A percentile compares a stretch with the other conserved stretches of the same genome.
phyloP scores from a whole-genome alignment of 805 yeast genomes.

The Starmerella apicola region DNA sequence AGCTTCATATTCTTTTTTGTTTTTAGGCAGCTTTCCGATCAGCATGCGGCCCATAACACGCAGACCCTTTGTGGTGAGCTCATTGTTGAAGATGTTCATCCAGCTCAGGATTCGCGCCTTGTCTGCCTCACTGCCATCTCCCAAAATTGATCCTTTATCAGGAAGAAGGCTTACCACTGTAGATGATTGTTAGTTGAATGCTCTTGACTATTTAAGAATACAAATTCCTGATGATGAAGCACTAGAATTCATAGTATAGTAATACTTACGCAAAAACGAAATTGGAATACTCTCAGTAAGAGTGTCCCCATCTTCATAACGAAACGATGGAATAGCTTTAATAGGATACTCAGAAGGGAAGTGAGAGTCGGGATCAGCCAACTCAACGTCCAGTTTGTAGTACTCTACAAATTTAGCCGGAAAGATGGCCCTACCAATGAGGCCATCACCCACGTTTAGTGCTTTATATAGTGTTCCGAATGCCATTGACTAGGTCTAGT shows the following conservation, averaged over 20 bases:
- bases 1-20: constrained; percentile 54
- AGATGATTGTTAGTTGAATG: not conserved
- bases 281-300: constrained; percentile 55
- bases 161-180: constrained; percentile 15
- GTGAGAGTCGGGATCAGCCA: constrained; percentile 34
- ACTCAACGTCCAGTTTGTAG: constrained; percentile 45
- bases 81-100: constrained; percentile 65
- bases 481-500: too few relatives aligned
- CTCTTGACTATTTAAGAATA: too few relatives aligned
- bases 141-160: constrained; percentile 40
- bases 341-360: constrained; percentile 35
- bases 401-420: constrained; percentile 33
- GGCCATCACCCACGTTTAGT: constrained; percentile 16
- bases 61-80: constrained; percentile 37
- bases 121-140: constrained; percentile 33
- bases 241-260: too few relatives aligned
- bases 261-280: constrained; percentile 38
- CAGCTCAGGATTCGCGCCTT: constrained; percentile 58
- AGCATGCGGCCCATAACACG: constrained; percentile 47
- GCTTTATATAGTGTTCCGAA: constrained; percentile 18
- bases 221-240: too few relatives aligned
- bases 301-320: constrained; percentile 45
- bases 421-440: constrained; percentile 19
- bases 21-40: constrained; percentile 56
- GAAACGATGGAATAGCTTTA: constrained; percentile 13